A percentile compares a stretch with the other conserved stretches of the same genome.
Evolutionary conservation across 2,329 filamentous ascomycete genomes (phyloP).

Genomic region (Talaromyces sp.): DNA sequence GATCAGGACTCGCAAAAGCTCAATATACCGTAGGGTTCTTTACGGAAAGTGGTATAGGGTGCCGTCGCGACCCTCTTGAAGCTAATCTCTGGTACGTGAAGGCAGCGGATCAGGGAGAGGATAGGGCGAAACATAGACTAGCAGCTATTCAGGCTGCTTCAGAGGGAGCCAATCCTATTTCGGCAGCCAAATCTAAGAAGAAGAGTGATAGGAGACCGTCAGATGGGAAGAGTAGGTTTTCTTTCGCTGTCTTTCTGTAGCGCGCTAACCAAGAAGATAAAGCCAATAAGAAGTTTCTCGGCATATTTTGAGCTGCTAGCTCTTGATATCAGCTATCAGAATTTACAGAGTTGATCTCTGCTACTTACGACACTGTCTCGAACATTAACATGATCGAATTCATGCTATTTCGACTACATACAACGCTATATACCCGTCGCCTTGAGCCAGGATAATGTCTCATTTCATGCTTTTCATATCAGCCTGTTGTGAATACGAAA

Average conservation of each 20-base stretch:
- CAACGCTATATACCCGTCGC: neutral
- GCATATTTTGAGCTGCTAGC: constrained; percentile 20
- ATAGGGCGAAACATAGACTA: constrained; percentile 79
- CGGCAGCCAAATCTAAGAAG: constrained; percentile 20
- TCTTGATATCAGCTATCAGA: neutral
- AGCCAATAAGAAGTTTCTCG: constrained; percentile 20
- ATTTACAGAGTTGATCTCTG: neutral
- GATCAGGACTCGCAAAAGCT: constrained; percentile 55
- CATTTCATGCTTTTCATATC: constrained; percentile 2
- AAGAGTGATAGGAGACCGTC: constrained; percentile 14
- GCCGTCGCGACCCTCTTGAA: constrained; percentile 86
- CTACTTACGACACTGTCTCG: neutral
- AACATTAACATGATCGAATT: neutral
- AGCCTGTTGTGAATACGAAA: neutral
- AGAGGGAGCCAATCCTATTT: constrained; percentile 44
- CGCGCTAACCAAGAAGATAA: constrained; percentile 7
- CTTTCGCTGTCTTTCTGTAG: neutral
- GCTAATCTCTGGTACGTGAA: constrained; percentile 98
- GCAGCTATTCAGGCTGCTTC: constrained; percentile 82
- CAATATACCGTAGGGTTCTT: constrained; percentile 96
- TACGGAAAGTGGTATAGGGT: constrained; percentile 97
- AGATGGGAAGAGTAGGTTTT: constrained; percentile 3
- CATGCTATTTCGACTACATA: neutral
- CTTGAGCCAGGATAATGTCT: neutral
- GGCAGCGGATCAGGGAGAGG: constrained; percentile 86